Conservation (phyloP, 2,329 filamentous ascomycete genomes). For the Seiridium unicorne region DNA sequence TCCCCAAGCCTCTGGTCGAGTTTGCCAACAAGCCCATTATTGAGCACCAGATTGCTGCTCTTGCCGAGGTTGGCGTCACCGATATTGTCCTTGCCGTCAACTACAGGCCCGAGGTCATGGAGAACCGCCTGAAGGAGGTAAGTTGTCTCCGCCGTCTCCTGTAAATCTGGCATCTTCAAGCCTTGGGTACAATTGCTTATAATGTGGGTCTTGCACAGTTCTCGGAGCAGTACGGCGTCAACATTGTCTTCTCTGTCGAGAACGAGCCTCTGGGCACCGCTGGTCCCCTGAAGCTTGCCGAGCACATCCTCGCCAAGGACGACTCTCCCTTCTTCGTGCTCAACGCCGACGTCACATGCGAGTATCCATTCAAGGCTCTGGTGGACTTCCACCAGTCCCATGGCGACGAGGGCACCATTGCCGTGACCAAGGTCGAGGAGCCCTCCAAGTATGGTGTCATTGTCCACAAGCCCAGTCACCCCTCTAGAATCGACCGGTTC, state of each 20-base stretch:
- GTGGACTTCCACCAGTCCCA: slow-evolving; percentile 90
- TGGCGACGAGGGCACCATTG: slow-evolving; percentile 94
- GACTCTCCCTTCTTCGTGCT: slow-evolving; percentile 96
- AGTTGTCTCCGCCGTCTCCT: slow-evolving; percentile 23
- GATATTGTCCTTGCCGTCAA: slow-evolving; percentile 98
- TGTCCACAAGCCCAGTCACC: slow-evolving; percentile 91
- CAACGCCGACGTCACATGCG: slow-evolving; percentile 98
- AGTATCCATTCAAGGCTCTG: slow-evolving; percentile 90
- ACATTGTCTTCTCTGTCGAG: slow-evolving; percentile 96
- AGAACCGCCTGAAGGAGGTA: slow-evolving; percentile 86
- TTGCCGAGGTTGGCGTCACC: slow-evolving; percentile 90
- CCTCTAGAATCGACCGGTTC: slow-evolving; percentile 93
- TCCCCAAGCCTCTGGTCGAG: slow-evolving; percentile 96
- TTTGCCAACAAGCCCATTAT: slow-evolving; percentile 99
- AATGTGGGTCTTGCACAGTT: not conserved
- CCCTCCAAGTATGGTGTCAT: slow-evolving; percentile 98
- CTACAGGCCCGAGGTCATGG: slow-evolving; percentile 98
- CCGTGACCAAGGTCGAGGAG: slow-evolving; percentile 98
- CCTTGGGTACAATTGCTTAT: not conserved
- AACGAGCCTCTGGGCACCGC: slow-evolving; percentile 93
- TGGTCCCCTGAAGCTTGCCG: slow-evolving; percentile 91
- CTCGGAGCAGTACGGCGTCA: slow-evolving; percentile 71
- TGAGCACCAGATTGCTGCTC: slow-evolving; percentile 92
- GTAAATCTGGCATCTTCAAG: slow-evolving; percentile 5
- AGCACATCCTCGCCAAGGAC: slow-evolving; percentile 89